These are phyloP conservation scores for Papiliotrema fonsecae DNA, from an alignment of 1,284 basidiomycete species.

Conservation along the genomic window DNA sequence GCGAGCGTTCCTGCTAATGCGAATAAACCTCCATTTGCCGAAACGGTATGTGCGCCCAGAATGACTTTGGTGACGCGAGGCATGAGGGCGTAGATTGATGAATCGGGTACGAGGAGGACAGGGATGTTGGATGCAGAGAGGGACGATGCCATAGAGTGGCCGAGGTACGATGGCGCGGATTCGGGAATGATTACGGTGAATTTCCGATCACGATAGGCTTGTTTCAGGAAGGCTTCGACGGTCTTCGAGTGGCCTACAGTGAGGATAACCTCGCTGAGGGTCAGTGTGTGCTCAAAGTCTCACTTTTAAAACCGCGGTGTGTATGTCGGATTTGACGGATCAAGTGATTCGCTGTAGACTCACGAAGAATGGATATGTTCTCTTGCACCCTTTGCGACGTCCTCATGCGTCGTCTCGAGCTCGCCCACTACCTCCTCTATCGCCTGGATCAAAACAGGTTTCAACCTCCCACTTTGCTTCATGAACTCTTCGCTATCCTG, in stretches of 20 bases:
- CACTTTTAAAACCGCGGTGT: too few relatives aligned
- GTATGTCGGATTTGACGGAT: too few relatives aligned
- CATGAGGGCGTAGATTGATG: slow-evolving; percentile 91
- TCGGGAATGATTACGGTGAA: slow-evolving; percentile 96
- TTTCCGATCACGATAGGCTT: slow-evolving; percentile 82
- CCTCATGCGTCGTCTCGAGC: slow-evolving; percentile 91
- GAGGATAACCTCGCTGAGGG: slow-evolving; percentile 83
- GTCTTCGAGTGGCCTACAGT: slow-evolving; percentile 92
- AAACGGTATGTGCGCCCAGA: slow-evolving; percentile 84
- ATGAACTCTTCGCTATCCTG: slow-evolving; percentile 41
- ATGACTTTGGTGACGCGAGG: slow-evolving; percentile 96
- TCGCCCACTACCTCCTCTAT: slow-evolving; percentile 93
- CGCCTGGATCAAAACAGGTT: slow-evolving; percentile 68
- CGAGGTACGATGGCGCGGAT: slow-evolving; percentile 85
- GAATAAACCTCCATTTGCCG: slow-evolving; percentile 94
- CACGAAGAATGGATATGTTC: slow-evolving; percentile 97
- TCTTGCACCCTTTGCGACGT: slow-evolving; percentile 86
- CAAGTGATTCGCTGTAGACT: slow-evolving; percentile 32
- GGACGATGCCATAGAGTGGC: slow-evolving; percentile 76
- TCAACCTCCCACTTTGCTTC: slow-evolving; percentile 45
- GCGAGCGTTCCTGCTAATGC: slow-evolving; percentile 78
- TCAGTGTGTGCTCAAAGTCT: too few relatives aligned
- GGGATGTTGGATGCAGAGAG: slow-evolving; percentile 77
- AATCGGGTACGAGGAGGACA: slow-evolving; percentile 92
- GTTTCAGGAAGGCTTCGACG: slow-evolving; percentile 87